phyloP scores from a whole-genome alignment of 352 stramenopile species.

The Stramenopiles sp. region DNA sequence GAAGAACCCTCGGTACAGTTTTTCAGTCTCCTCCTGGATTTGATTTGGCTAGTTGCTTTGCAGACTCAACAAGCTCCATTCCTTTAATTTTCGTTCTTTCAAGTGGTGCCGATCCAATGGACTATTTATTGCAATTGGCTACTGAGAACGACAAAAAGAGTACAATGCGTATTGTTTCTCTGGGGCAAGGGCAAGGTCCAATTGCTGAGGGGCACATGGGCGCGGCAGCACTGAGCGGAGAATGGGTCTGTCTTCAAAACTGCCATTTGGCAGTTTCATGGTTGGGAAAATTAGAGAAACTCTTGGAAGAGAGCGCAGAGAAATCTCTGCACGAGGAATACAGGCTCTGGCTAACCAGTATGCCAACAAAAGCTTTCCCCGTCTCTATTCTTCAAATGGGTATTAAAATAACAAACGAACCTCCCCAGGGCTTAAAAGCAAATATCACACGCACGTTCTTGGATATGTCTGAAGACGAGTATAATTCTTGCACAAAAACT shows the following conservation, averaged over 20 bases:
- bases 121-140: constrained; percentile 69
- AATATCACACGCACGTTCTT: constrained; percentile 74
- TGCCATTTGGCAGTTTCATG: constrained; percentile 76
- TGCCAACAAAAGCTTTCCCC: constrained; percentile 61
- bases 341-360: constrained; percentile 75
- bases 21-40: constrained; percentile 75
- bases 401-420: constrained; percentile 86
- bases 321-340: constrained; percentile 60
- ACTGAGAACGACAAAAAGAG: constrained; percentile 64
- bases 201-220: constrained; percentile 70
- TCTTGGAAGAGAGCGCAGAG: constrained; percentile 47
- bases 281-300: constrained; percentile 61
- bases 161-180: constrained; percentile 68
- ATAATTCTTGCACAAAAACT: constrained; percentile 52
- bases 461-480: constrained; percentile 68
- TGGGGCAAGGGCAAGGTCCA: constrained; percentile 73
- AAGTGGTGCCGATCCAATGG: constrained; percentile 71
- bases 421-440: constrained; percentile 62
- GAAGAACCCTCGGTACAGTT: constrained; percentile 39
- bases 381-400: constrained; percentile 78
- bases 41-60: constrained; percentile 59
- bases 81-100: constrained; percentile 79
- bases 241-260: constrained; percentile 85
- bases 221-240: constrained; percentile 56
- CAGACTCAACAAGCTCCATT: constrained; percentile 64